Base-by-base conservation (phyloP, 2,329 filamentous ascomycete genomes). In the Aspergillus sp. region DNA sequence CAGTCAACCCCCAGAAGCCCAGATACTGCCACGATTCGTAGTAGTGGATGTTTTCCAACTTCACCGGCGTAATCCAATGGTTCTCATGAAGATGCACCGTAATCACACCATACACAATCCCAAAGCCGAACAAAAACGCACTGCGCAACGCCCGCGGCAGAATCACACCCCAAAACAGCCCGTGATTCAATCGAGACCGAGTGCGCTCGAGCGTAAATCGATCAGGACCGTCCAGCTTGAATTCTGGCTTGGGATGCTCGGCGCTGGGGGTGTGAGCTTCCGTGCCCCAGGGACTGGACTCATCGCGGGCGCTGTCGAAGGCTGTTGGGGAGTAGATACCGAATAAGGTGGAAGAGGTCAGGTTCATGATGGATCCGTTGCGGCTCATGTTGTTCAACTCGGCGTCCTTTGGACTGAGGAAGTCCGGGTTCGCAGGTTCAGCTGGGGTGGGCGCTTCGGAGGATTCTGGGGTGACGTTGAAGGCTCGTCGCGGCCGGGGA, bases 271-370 rank as follows among this genome's bases (percentile, higher is more conserved):
- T 88, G 62, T 87, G 81, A 27, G 85, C 80, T 32, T 88, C 88
- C 0, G 83, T 86, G 20, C 85, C 88, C 84, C 85, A 93, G 2
- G 88, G 88, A 9, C 85, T 90, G 47, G 76, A 68, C 52, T 84
- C 82, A 54, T 82, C 81, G 50, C 60, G 74, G 67, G 55, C 78
- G 70, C 53, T 69, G 41, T 79, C 74, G 49, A 79, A 79, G 27
- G 78, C 77, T 1, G 81, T 80, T 5, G 82, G 83, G 9, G 83
- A 84, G 74, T 95, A 98, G 60, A 98, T 98, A 47, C 93, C 91
- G 57, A 86, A 87, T 4, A 98, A 79, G 0, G 93, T 95, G 2
- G 89, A 90, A 7, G 87, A 85, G 3, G 89, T 95, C 51, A 98
- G 78, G 64, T 96, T 95, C 62, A 90, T 74, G 49, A 89, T 80